Evolutionary conservation across 331 rosid genomes (phyloP).

Genomic region (Ulmus americana): DNA sequence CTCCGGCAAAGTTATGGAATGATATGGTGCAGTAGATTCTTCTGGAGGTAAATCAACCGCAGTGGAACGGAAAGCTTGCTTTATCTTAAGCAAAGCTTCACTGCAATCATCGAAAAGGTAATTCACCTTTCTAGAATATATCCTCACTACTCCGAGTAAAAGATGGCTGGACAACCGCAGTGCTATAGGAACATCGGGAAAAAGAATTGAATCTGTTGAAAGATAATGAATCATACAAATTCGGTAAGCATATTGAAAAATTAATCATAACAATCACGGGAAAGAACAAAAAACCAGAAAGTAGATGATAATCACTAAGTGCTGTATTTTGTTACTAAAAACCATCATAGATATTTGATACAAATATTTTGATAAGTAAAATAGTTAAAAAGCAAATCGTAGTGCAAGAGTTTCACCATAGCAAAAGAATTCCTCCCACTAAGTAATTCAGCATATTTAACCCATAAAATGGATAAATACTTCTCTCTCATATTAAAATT

Average conservation of each 20-base stretch:
- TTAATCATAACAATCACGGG: constrained; percentile 5
- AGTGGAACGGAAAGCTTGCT: constrained; percentile 97
- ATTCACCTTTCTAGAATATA: constrained; percentile 97
- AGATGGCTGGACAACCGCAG: constrained; percentile 99
- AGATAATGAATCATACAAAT: constrained; percentile 15
- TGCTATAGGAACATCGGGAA: constrained; percentile 94
- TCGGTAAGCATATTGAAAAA: constrained; percentile 22
- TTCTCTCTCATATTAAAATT: no score
- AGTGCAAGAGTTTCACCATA: background rate
- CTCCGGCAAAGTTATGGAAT: constrained; percentile 95
- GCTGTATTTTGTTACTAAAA: background rate
- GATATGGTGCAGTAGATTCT: constrained; percentile 99
- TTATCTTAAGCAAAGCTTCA: constrained; percentile 97
- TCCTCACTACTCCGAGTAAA: constrained; percentile 98
- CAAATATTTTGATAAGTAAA: background rate
- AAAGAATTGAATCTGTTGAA: constrained; percentile 90
- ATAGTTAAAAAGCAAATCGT: background rate
- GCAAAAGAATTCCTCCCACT: background rate
- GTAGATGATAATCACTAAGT: background rate
- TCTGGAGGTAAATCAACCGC: constrained; percentile 99
- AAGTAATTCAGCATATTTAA: no score
- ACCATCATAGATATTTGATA: background rate
- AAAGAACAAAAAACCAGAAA: constrained; percentile 15
- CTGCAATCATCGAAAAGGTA: constrained; percentile 99
- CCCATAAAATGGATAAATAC: no score